Conservation (phyloP, 1,284 basidiomycete species). For the Tylopilus sp. region DNA sequence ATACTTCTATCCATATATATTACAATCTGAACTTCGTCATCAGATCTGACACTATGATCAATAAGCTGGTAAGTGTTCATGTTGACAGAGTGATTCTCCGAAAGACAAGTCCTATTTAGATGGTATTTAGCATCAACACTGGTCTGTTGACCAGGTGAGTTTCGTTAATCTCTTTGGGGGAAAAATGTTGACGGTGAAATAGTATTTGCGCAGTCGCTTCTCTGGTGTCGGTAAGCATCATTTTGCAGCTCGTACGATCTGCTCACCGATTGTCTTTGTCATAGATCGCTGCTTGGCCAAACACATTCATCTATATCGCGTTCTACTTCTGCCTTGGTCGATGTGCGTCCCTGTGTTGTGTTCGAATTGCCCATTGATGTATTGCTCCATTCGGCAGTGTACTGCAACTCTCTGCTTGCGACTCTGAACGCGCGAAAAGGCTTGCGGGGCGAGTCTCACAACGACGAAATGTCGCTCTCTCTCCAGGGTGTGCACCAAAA, state of each 20-base stretch:
- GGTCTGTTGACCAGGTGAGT: constrained; percentile 38
- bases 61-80: constrained; percentile 36
- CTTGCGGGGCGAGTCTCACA: constrained; percentile 30
- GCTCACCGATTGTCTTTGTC: neutral
- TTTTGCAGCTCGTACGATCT: neutral
- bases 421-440: constrained; percentile 46
- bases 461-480: constrained; percentile 34
- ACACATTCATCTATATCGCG: constrained; percentile 46
- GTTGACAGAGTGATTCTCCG: neutral
- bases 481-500: constrained; percentile 31
- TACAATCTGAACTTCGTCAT: neutral
- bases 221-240: constrained; percentile 38
- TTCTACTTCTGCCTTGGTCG: constrained; percentile 54
- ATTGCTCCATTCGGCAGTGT: constrained; percentile 33
- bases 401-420: constrained; percentile 49
- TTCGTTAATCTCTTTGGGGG: neutral
- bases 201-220: constrained; percentile 43
- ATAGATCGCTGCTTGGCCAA: constrained; percentile 39
- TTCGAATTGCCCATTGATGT: neutral
- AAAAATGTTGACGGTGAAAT: neutral
- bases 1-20: neutral
- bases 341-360: constrained; percentile 37
- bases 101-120: constrained; percentile 29
- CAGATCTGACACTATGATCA: constrained; percentile 49
- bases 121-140: constrained; percentile 48